Evolutionary conservation across 2,329 filamentous ascomycete genomes (phyloP), one percentile per base, ranked within the genome.

Genomic region (Xylaria sp.): DNA sequence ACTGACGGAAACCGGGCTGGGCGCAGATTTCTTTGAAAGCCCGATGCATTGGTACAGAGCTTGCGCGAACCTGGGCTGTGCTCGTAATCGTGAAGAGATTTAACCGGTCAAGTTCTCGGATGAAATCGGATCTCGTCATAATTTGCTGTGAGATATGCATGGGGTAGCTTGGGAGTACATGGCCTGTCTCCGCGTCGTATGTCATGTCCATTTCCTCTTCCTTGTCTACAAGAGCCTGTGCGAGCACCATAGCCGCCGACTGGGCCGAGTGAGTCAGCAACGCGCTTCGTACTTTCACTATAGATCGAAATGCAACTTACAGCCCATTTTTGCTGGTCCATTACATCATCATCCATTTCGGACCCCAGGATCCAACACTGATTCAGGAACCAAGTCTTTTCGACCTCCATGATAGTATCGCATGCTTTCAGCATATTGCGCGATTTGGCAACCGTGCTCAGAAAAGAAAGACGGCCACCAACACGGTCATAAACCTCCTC

Each of bases 321-420:
- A 54, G 94, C 93, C 85, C 93, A 97, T 80, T 98, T 97, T 78
- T 98, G 94, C 80, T 97, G 93, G 77, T 97, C 93, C 91, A 98
- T 98, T 74, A 97, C 96, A 78, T 99, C 96, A 80, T 98, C 96
- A 74, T 98, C 96, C 91, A 92, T 94, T 71, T 90, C 89, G 69
- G 82, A 84, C 20, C 92, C 92, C 1, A 94, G 84, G 63, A 94
- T 92, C 83, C 91, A 92, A 78, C 91, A 93, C 77, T 92, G 89
- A 80, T 93, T 94, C 23, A 94, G 80, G 74, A 94, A 90, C 92
- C 92, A 94, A 0, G 89, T 90, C 78, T 92, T 92, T 77, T 94
- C 92, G 46, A 85, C 87, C 42, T 88, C 83, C 75, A 88, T 91
- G 72, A 94, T 93, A 23, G 86, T 80, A 51, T 96, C 83, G 79